Evolutionary conservation across 2,329 filamentous ascomycete genomes (phyloP).

Genomic region (Juglanconis sp.): DNA sequence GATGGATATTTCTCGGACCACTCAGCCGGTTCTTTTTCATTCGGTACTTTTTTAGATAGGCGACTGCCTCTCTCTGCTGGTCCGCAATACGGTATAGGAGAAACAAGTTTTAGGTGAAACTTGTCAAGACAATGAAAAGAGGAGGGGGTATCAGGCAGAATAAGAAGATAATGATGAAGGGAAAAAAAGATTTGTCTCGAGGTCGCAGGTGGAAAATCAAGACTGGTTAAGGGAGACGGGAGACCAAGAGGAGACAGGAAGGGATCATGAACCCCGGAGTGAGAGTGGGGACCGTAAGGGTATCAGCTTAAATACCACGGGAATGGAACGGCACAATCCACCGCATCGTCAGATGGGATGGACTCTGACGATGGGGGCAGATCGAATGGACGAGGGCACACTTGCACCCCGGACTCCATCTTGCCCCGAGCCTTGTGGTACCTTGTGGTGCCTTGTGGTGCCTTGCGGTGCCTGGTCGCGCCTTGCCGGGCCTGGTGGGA

Average conservation of each 20-base stretch:
- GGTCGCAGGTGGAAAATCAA: neutral
- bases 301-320: constrained; percentile 10
- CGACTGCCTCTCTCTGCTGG: neutral
- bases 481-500: no score
- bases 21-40: constrained; percentile 6
- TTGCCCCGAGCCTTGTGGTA: neutral
- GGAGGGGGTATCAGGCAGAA: neutral
- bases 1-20: constrained; percentile 18
- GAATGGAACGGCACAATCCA: neutral
- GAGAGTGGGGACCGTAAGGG: neutral
- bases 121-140: neutral
- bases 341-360: constrained; percentile 10
- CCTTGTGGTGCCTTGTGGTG: no score
- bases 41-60: neutral
- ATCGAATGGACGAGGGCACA: constrained; percentile 5
- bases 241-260: no score
- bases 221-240: neutral
- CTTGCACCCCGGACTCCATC: neutral
- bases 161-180: neutral
- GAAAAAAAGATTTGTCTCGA: neutral
- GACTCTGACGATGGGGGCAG: constrained; percentile 1
- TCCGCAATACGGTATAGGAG: neutral
- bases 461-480: no score
- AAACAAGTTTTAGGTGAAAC: neutral
- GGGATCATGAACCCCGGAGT: constrained; percentile 8